Base-by-base conservation (phyloP, 2,329 filamentous ascomycete species). In the Aureobasidium musti region DNA sequence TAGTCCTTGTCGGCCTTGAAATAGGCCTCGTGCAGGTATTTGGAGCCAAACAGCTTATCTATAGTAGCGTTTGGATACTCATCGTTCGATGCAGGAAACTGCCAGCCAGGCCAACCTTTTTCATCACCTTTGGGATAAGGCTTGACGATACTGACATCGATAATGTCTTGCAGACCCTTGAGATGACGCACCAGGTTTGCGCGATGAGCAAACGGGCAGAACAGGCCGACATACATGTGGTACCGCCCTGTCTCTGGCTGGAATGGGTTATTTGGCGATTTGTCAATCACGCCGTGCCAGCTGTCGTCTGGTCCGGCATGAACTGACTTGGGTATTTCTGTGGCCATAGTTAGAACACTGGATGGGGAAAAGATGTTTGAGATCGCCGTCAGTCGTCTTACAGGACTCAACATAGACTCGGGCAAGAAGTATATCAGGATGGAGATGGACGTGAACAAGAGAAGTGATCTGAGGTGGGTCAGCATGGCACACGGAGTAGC, bases 61-160 rank as follows among this genome's bases (percentile, higher is more conserved):
- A 83, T 79, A 0, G 86, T 89, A 6, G 87, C 83, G 19, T 80
- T 83, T 21, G 82, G 83, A 71, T 89, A 89, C 69, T 83, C 79
- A 54, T 82, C 77, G 65, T 82, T 74, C 0, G 79, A 78, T 2
- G 76, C 75, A 0, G 86, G 83, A 70, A 90, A 89, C 35, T 80
- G 79, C 85, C 85, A 88, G 17, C 86, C 87, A 0, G 85, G 84
- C 84, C 86, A 89, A 39, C 87, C 87, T 8, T 83, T 82, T 21
- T 83, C 80, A 70, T 87, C 82, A 60, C 86, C 87, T 73, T 90
- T 90, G 0, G 88, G 88, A 68, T 89, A 90, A 0, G 87, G 83
- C 70, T 84, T 84, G 1, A 89, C 86, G 4, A 89, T 78, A 1
- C 84, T 86, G 23, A 87, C 71, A 6, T 82, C 79, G 50, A 89